Percentiles rank a stretch among this genome's conserved stretches.
Evolutionary conservation across 306 rosid genomes (phyloP).

Genomic region (Cucurbita argyrosperma): DNA sequence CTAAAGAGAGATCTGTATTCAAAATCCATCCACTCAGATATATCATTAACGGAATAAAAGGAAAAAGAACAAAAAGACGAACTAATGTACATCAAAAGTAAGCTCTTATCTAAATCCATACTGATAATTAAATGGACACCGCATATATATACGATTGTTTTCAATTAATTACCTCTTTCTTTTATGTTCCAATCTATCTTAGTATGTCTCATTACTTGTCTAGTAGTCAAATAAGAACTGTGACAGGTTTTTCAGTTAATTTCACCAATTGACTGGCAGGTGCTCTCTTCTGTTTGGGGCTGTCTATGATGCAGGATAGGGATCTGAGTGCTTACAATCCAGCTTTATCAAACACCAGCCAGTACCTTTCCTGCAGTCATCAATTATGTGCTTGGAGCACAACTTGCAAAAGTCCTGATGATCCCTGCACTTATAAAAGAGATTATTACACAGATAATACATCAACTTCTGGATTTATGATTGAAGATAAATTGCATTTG

Average conservation of each 20-base stretch:
- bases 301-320: conserved; percentile 72
- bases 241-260: conserved; percentile 52
- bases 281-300: conserved; percentile 59
- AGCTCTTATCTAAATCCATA: background rate
- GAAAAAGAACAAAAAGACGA: background rate
- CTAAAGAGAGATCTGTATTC: background rate
- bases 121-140: background rate
- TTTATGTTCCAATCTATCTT: background rate
- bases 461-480: conserved; percentile 55
- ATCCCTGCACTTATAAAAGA: conserved; percentile 41
- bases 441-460: conserved; percentile 46
- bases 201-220: background rate
- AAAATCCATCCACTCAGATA: background rate
- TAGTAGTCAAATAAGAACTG: background rate
- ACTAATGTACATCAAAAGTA: background rate
- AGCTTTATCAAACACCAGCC: conserved; percentile 46
- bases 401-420: conserved; percentile 33
- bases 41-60: background rate
- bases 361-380: conserved; percentile 46
- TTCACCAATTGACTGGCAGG: conserved; percentile 69
- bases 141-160: background rate
- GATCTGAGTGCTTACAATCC: conserved; percentile 61
- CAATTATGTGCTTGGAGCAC: conserved; percentile 44
- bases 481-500: conserved; percentile 57
- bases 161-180: background rate